Conservation (phyloP, 1,284 basidiomycete genomes). For the Cryptococcus floricola region DNA sequence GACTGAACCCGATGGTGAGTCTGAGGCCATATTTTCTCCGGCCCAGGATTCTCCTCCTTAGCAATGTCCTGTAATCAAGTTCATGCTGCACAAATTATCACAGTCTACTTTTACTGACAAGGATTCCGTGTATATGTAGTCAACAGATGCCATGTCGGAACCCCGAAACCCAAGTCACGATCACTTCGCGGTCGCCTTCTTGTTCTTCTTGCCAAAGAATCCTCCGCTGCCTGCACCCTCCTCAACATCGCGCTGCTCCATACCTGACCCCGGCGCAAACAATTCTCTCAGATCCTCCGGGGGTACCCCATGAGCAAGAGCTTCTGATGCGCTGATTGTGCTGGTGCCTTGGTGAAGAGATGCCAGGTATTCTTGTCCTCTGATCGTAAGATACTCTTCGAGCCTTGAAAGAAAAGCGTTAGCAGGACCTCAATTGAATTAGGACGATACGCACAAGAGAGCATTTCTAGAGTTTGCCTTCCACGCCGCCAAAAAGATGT, state of each 20-base stretch:
- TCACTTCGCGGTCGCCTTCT: neutral
- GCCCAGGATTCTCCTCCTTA: too few relatives aligned
- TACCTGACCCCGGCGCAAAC: slow-evolving; percentile 19
- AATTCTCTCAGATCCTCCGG: slow-evolving; percentile 10
- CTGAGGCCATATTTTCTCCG: too few relatives aligned
- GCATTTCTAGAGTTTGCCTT: slow-evolving; percentile 91
- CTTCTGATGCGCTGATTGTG: slow-evolving; percentile 5
- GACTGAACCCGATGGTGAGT: too few relatives aligned
- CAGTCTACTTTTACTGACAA: too few relatives aligned
- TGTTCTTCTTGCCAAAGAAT: neutral
- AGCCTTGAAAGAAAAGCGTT: slow-evolving; percentile 21
- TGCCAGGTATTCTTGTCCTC: slow-evolving; percentile 43
- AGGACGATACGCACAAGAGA: slow-evolving; percentile 24
- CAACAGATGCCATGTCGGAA: too few relatives aligned
- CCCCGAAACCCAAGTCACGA: too few relatives aligned
- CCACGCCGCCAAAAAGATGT: slow-evolving; percentile 67
- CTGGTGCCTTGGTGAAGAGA: slow-evolving; percentile 8
- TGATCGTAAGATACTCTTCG: slow-evolving; percentile 42
- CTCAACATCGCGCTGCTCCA: slow-evolving; percentile 4
- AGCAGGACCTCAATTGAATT: neutral
- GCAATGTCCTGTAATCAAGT: too few relatives aligned
- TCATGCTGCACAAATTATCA: too few relatives aligned
- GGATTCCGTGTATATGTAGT: too few relatives aligned
- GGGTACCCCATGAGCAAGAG: slow-evolving; percentile 8
- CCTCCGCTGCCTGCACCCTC: neutral